A percentile compares a stretch with the other conserved stretches of the same genome.
Conservation (phyloP, 164 flowering plant species). For the Sedum album region DNA sequence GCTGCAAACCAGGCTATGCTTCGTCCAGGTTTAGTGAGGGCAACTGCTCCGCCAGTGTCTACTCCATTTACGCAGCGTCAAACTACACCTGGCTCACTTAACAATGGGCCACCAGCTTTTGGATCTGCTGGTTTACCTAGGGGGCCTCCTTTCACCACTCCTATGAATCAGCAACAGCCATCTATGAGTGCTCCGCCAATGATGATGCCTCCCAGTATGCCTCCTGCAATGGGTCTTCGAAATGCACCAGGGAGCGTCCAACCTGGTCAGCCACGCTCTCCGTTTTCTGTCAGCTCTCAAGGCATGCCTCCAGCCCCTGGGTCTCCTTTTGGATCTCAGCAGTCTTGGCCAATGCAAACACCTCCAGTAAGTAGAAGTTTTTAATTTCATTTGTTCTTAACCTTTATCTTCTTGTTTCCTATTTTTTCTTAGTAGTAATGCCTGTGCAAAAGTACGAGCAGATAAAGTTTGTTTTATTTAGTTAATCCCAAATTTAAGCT, state of each 20-base stretch:
- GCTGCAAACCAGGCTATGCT: conserved; percentile 24
- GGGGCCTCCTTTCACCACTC: conserved; percentile 35
- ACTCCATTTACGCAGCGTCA: conserved; percentile 4
- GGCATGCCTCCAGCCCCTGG: conserved; percentile 28
- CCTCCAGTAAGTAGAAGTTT: conserved; percentile 16
- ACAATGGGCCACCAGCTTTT: conserved; percentile 56
- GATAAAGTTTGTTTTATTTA: not conserved
- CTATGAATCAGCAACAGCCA: conserved; percentile 28
- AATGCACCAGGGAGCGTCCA: conserved; percentile 18
- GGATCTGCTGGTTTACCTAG: conserved; percentile 23
- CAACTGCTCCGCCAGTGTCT: not conserved
- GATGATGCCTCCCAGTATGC: conserved; percentile 17
- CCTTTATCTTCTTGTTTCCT: not conserved
- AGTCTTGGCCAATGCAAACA: conserved; percentile 15
- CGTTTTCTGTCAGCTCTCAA: conserved; percentile 21
- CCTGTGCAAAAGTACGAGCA: not conserved
- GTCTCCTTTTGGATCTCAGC: conserved; percentile 14
- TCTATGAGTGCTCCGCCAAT: conserved; percentile 40
- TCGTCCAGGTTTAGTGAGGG: conserved; percentile 15
- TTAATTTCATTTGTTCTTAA: conserved; percentile 18
- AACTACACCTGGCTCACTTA: conserved; percentile 12
- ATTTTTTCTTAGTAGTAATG: not conserved
- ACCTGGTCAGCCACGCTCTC: conserved; percentile 17
- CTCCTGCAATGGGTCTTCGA: conserved; percentile 18
- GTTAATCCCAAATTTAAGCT: not conserved